A percentile compares a stretch with the other conserved stretches of the same genome.
Evolutionary conservation across 257 asterid genomes (phyloP).

Genomic region (Penstemon davidsonii): DNA sequence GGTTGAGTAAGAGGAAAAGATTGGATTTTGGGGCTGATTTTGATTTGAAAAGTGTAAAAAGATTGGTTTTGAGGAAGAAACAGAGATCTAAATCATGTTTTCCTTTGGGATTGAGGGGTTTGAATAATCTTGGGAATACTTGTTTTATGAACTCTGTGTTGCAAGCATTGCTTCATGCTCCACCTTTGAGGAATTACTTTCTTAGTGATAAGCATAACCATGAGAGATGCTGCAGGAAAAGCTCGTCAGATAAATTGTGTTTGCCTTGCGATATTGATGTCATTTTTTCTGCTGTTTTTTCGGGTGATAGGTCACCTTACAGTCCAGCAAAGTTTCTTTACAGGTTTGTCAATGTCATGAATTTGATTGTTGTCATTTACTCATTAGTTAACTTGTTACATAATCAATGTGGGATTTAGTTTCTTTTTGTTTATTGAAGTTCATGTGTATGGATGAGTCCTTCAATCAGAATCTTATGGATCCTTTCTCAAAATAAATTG

Average conservation of each 20-base stretch:
- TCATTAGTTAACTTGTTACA: not conserved
- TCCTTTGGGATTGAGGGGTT: conserved; percentile 75
- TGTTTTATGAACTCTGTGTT: conserved; percentile 79
- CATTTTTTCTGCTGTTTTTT: conserved; percentile 58
- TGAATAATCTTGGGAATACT: conserved; percentile 72
- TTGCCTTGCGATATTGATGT: conserved; percentile 71
- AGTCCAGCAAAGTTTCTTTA: conserved; percentile 77
- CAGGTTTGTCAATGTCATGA: conserved; percentile 46
- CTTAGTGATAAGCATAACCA: conserved; percentile 58
- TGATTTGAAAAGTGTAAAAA: conserved; percentile 43
- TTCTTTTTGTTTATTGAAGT: not conserved
- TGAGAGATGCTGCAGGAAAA: conserved; percentile 42
- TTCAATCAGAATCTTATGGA: not conserved
- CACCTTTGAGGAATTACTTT: conserved; percentile 70
- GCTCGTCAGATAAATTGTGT: conserved; percentile 47
- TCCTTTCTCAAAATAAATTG: not conserved
- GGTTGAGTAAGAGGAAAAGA: conserved; percentile 70
- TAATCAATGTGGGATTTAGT: not conserved
- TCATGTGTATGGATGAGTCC: not conserved
- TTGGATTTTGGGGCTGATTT: conserved; percentile 64
- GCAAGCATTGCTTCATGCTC: conserved; percentile 76
- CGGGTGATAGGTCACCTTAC: conserved; percentile 61
- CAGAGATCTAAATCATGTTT: conserved; percentile 58
- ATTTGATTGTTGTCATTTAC: conserved; percentile 15
- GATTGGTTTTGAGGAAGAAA: conserved; percentile 46